phyloP scores from a whole-genome alignment of 805 yeast species.

The Saccharomycopsis microspora region DNA sequence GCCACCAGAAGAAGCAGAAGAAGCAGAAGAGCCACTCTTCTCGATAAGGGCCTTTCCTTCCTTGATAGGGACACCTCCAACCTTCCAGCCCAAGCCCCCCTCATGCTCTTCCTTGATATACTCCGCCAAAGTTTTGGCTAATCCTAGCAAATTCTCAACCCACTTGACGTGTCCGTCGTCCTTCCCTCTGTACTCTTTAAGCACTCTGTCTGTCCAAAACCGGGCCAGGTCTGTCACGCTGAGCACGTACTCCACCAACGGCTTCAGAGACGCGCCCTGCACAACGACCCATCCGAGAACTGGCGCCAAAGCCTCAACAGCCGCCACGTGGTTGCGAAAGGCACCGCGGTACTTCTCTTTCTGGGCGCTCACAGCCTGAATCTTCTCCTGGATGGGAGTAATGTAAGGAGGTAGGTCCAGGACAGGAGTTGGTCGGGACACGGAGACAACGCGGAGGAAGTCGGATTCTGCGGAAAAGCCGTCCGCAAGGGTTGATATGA shows the following conservation, averaged over 20 bases:
- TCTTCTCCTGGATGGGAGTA: slow-evolving; percentile 54
- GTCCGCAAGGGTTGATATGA: slow-evolving; percentile 34
- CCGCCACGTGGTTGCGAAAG: slow-evolving; percentile 58
- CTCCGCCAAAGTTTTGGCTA: slow-evolving; percentile 58
- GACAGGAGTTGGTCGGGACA: slow-evolving; percentile 55
- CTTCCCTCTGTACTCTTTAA: slow-evolving; percentile 71
- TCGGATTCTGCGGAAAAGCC: slow-evolving; percentile 51
- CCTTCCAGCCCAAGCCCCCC: slow-evolving; percentile 77
- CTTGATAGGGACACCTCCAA: slow-evolving; percentile 43
- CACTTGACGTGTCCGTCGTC: slow-evolving; percentile 73
- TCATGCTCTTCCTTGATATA: slow-evolving; percentile 72
- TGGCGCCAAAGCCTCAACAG: slow-evolving; percentile 83
- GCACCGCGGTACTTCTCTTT: slow-evolving; percentile 68
- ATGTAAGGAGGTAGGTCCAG: slow-evolving; percentile 36
- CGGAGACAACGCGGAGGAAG: slow-evolving; percentile 47
- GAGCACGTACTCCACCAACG: slow-evolving; percentile 46
- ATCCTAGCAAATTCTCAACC: slow-evolving; percentile 55
- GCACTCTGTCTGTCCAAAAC: slow-evolving; percentile 86
- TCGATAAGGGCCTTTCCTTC: slow-evolving; percentile 25
- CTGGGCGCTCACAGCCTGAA: slow-evolving; percentile 44
- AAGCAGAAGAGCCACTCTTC: slow-evolving; percentile 21
- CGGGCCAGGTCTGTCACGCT: slow-evolving; percentile 87
- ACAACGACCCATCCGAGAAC: slow-evolving; percentile 85
- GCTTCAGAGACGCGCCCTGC: slow-evolving; percentile 29
- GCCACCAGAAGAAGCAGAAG: slow-evolving; percentile 22